Evolutionary conservation across 441 rosid genomes (phyloP).

Genomic region (Jatropha multifida): DNA sequence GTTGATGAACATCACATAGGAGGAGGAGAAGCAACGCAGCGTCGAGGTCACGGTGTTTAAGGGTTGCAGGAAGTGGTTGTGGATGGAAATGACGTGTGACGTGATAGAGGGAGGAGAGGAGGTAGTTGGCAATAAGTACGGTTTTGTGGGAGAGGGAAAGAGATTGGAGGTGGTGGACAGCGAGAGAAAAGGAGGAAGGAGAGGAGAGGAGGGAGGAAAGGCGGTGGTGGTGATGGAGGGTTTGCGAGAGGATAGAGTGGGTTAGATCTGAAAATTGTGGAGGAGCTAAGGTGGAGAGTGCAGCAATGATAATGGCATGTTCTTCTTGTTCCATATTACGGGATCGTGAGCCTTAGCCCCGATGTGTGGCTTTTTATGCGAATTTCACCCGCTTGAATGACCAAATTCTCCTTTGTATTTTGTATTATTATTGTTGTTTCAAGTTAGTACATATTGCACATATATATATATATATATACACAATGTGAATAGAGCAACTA

Average conservation of each 20-base stretch:
- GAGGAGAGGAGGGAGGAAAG: constrained; percentile 70
- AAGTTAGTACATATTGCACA: no score
- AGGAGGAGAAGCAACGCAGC: constrained; percentile 70
- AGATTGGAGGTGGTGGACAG: constrained; percentile 72
- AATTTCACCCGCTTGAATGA: not conserved
- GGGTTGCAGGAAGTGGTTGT: constrained; percentile 46
- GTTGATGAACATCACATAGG: constrained; percentile 71
- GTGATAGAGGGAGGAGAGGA: constrained; percentile 64
- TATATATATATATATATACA: no score
- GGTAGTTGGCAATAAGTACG: constrained; percentile 70
- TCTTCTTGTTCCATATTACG: constrained; percentile 48
- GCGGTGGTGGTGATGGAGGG: constrained; percentile 55
- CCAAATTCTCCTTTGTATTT: not conserved
- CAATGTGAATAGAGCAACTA: no score
- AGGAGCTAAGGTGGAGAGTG: constrained; percentile 60
- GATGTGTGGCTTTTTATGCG: constrained; percentile 19
- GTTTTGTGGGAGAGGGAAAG: constrained; percentile 62
- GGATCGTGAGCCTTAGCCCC: constrained; percentile 38
- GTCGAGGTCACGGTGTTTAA: constrained; percentile 80
- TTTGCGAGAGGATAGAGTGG: constrained; percentile 43
- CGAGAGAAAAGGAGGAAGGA: constrained; percentile 68
- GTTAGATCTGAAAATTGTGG: constrained; percentile 51
- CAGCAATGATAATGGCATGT: constrained; percentile 44
- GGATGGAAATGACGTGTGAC: constrained; percentile 67
- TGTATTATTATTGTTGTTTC: not conserved